Conservation (phyloP, 805 yeast species). For the Candida silvicultrix region DNA sequence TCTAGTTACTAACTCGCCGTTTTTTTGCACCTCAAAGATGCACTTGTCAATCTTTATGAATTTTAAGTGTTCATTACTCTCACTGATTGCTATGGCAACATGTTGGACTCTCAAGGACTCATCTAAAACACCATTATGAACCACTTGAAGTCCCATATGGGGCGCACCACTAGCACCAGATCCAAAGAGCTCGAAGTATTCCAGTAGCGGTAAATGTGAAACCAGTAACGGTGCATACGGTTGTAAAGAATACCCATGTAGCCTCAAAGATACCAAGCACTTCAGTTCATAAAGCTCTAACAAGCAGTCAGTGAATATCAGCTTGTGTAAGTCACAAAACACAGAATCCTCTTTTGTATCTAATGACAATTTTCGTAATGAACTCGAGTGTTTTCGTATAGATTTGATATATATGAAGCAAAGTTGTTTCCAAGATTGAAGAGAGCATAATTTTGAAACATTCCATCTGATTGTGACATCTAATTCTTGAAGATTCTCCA, state of each 20-base stretch:
- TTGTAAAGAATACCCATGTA: constrained; percentile 31
- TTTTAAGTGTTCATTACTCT: constrained; percentile 23
- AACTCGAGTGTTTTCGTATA: constrained; percentile 12
- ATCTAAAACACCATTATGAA: constrained; percentile 48
- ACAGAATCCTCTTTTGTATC: constrained; percentile 34
- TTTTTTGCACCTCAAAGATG: constrained; percentile 33
- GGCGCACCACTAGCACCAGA: constrained; percentile 47
- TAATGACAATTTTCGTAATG: constrained; percentile 30
- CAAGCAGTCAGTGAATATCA: constrained; percentile 20
- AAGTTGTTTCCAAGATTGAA: constrained; percentile 16
- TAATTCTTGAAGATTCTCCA: constrained; percentile 26
- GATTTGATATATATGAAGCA: constrained; percentile 14
- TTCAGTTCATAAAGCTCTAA: constrained; percentile 15
- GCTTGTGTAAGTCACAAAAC: constrained; percentile 25
- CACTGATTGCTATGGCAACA: constrained; percentile 36
- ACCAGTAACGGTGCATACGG: constrained; percentile 25
- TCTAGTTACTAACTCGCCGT: constrained; percentile 30
- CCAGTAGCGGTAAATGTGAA: constrained; percentile 19
- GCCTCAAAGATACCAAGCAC: constrained; percentile 30
- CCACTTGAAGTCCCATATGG: constrained; percentile 46
- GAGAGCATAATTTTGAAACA: constrained; percentile 23
- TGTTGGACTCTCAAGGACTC: constrained; percentile 53
- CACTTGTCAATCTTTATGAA: constrained; percentile 45
- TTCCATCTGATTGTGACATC: constrained; percentile 38
- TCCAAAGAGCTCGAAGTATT: constrained; percentile 40